Base-by-base conservation (phyloP, 2,329 filamentous ascomycete genomes). In the Talaromyces funiculosus region DNA sequence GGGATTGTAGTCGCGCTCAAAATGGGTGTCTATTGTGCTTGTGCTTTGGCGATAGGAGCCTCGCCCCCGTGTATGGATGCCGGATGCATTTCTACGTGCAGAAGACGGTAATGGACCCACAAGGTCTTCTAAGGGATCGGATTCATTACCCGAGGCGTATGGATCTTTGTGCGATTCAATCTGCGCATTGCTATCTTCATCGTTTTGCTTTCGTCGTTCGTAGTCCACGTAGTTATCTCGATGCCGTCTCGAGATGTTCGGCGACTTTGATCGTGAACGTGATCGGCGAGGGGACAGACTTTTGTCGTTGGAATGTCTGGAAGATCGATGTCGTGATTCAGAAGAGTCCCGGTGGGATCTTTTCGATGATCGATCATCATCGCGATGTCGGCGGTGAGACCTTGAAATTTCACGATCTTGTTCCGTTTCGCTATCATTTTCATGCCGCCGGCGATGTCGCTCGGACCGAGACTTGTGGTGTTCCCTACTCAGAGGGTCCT, bases 11-110 rank as follows among this genome's bases (percentile, higher is more conserved):
- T 74, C 82, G 1, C 85, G 78, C 0, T 88, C 86, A 72, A 97
- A 97, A 57, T 90, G 90, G 24, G 83, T 80, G 69, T 97, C 92
- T 65, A 97, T 95, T 9, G 84, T 86, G 26, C 86, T 86, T 4
- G 78, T 74, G 1, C 81, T 81, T 4, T 81, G 77, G 45, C 70
- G 77, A 40, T 84, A 80, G 14, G 84, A 84, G 38, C 91, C 91
- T 40, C 91, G 85, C 9, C 91, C 91, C 29, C 90, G 86, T n/a
- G 80, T 77, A 58, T 77, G 81, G 33, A 85, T 69, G 31, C 71
- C 73, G 3, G 78, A 18, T 3, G 18, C 71, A 65, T 64, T 33
- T 71, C 68, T 37, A 70, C 65, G 29, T 29, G 61, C 43, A 26
- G 67, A 67, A 1, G 86, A 86, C 8, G 84, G 86, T 0, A 78